A percentile compares a stretch with the other conserved stretches of the same genome.
Evolutionary conservation across 371 early-diverging fungal genomes (phyloP).

Genomic region (Mortierella sp.): DNA sequence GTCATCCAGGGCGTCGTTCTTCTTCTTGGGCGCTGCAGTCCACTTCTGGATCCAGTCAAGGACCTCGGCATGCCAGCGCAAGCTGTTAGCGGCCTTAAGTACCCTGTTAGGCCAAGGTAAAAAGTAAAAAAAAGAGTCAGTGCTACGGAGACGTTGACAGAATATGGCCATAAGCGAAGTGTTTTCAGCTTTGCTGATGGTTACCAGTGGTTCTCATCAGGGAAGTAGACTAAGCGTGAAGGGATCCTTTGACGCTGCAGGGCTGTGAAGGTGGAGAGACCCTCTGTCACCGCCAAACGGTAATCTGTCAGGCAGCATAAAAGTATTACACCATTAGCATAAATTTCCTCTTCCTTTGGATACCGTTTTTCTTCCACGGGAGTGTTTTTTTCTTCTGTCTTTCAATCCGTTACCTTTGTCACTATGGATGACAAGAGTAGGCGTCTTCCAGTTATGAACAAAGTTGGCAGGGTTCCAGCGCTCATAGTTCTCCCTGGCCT

Average conservation of each 20-base stretch:
- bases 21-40: conserved; percentile 50
- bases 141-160: too few species aligned
- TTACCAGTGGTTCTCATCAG: conserved; percentile 83
- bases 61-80: conserved; percentile 82
- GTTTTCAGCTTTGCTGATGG: background rate
- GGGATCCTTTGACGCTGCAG: conserved; percentile 80
- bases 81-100: conserved; percentile 80
- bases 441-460: conserved; percentile 84
- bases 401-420: conserved; percentile 37
- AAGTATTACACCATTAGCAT: too few species aligned
- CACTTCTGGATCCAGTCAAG: conserved; percentile 73
- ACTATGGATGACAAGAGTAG: conserved; percentile 84
- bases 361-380: too few species aligned
- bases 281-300: conserved; percentile 76
- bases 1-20: background rate
- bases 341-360: too few species aligned
- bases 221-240: conserved; percentile 81
- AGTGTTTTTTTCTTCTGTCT: too few species aligned
- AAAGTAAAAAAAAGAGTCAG: background rate
- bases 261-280: conserved; percentile 83
- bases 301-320: conserved; percentile 58
- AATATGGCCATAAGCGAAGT: conserved; percentile 25
- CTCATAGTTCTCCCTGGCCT: conserved; percentile 67
- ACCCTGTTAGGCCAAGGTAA: conserved; percentile 46
- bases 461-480: conserved; percentile 78